Percentiles rank a stretch among this genome's conserved stretches.
Conservation (phyloP, 1,284 basidiomycete genomes). For the Exsudoporus floridanus region DNA sequence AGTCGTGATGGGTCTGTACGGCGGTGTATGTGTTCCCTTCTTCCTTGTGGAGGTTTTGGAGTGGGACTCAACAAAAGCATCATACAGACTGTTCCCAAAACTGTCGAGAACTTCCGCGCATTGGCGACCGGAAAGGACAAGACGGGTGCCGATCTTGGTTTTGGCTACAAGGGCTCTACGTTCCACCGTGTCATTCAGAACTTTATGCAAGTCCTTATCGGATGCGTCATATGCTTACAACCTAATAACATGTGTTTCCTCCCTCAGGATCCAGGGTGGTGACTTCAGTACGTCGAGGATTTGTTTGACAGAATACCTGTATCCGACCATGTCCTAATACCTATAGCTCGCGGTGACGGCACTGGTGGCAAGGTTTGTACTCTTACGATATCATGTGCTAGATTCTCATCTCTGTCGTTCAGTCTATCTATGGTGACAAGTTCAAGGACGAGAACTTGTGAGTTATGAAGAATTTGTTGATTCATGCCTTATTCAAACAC, state of each 20-base stretch:
- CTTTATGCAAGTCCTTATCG: conserved; percentile 71
- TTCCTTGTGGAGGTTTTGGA: background rate
- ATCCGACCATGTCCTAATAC: background rate
- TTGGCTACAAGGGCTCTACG: conserved; percentile 90
- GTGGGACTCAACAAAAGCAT: conserved; percentile 15
- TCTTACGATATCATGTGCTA: background rate
- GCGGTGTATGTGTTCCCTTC: conserved; percentile 49
- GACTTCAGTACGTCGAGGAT: conserved; percentile 68
- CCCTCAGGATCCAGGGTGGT: conserved; percentile 83
- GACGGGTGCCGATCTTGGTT: conserved; percentile 72
- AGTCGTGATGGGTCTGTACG: conserved; percentile 87
- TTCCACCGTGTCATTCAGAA: conserved; percentile 99
- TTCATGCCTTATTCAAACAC: conserved; percentile 1
- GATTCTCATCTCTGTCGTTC: background rate
- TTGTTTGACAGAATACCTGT: background rate
- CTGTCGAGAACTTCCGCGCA: conserved; percentile 94
- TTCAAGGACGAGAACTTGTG: conserved; percentile 98
- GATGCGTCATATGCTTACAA: background rate
- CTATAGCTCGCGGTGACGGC: conserved; percentile 83
- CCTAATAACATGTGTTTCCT: conserved; percentile 2
- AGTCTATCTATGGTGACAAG: conserved; percentile 89
- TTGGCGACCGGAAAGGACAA: conserved; percentile 80
- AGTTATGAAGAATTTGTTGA: conserved; percentile 26
- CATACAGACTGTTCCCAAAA: conserved; percentile 87
- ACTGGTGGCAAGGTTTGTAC: conserved; percentile 80